These are phyloP conservation scores for Botrytis sinoallii DNA, from an alignment of 2,329 filamentous ascomycete genomes.

Conservation along the genomic window DNA sequence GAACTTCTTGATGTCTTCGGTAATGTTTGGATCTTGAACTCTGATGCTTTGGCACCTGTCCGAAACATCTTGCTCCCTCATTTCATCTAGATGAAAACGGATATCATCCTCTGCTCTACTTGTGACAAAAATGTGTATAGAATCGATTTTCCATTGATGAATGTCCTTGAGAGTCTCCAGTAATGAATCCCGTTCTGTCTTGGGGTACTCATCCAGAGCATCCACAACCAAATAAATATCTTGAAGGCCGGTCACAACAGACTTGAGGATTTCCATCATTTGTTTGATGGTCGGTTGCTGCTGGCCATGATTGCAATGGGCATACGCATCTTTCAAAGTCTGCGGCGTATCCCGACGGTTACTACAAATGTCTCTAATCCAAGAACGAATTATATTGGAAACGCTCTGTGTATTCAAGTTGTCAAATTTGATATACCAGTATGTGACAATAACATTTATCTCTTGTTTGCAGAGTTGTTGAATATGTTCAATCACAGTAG, in stretches of 20 bases:
- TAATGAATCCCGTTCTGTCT: not conserved
- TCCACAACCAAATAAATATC: not conserved
- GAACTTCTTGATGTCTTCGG: not conserved
- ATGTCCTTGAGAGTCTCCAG: not conserved
- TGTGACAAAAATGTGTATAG: not conserved
- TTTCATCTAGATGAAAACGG: not conserved
- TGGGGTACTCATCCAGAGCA: not conserved
- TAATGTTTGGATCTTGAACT: not conserved
- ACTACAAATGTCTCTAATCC: not conserved
- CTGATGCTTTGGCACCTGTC: not conserved
- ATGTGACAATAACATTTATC: constrained; percentile 6
- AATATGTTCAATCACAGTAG: constrained; percentile 21
- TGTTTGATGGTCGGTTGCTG: not conserved
- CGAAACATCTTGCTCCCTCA: not conserved
- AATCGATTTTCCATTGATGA: not conserved
- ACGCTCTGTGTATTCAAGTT: constrained; percentile 20
- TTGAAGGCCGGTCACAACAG: not conserved
- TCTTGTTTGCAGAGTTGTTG: constrained; percentile 11
- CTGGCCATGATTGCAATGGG: not conserved
- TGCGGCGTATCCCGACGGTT: not conserved
- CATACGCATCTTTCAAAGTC: not conserved
- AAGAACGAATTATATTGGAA: not conserved
- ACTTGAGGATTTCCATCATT: not conserved
- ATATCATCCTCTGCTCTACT: not conserved
- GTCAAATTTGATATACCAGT: constrained; percentile 25